Percentiles rank a stretch among this genome's conserved stretches.
Evolutionary conservation across 371 early-diverging fungal genomes (phyloP).

Genomic region (Entomophthora muscae): DNA sequence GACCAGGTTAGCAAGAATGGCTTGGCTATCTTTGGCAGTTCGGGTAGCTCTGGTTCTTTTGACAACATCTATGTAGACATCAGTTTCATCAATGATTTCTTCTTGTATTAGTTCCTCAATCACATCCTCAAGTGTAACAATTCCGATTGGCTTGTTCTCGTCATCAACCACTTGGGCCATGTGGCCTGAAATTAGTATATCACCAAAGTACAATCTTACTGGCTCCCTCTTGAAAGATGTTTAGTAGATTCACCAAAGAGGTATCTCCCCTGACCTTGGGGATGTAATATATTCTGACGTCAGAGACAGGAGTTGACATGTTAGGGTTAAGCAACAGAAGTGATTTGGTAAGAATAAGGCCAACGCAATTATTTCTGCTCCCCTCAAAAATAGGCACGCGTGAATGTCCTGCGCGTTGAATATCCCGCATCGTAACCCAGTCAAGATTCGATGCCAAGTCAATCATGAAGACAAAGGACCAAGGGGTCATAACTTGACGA

Average conservation of each 20-base stretch:
- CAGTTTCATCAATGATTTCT: conserved; percentile 89
- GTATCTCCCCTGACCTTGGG: conserved; percentile 54
- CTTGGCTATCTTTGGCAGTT: background rate
- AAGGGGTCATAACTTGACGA: conserved; percentile 66
- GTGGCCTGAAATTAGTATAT: conserved; percentile 20
- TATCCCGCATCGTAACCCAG: conserved; percentile 39
- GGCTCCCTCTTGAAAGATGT: conserved; percentile 84
- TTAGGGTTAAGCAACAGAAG: conserved; percentile 71
- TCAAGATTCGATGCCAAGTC: conserved; percentile 47
- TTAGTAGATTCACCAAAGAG: conserved; percentile 74
- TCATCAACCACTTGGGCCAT: conserved; percentile 52
- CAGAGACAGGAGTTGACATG: conserved; percentile 46
- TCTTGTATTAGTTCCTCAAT: conserved; percentile 91
- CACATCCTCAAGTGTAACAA: conserved; percentile 91
- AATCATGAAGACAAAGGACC: conserved; percentile 55
- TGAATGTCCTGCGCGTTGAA: conserved; percentile 70
- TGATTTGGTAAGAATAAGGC: conserved; percentile 25
- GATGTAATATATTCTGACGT: conserved; percentile 45
- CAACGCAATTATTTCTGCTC: conserved; percentile 51
- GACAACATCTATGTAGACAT: conserved; percentile 63
- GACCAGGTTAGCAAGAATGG: background rate
- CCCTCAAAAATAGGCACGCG: conserved; percentile 72
- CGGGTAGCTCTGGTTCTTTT: conserved; percentile 5
- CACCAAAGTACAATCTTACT: conserved; percentile 11
- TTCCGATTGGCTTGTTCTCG: conserved; percentile 49